Evolutionary conservation across 192 early-diverging fungal genomes (phyloP).

Genomic region (Cetraspora pellucida): DNA sequence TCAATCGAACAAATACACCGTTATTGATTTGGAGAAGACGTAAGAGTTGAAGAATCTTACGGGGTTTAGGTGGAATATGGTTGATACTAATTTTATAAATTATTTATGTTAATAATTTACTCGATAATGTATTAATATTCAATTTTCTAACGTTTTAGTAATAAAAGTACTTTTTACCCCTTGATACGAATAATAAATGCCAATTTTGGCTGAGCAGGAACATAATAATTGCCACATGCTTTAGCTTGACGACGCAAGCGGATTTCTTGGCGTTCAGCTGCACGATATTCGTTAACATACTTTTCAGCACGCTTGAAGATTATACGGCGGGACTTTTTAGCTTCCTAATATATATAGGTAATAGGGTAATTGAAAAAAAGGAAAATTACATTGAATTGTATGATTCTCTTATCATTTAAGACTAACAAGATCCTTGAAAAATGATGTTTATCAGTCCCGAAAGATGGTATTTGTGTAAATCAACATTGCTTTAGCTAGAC

Average conservation of each 20-base stretch:
- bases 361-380: too few species aligned
- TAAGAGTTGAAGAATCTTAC: constrained; percentile 98
- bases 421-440: neutral
- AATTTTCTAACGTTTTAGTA: neutral
- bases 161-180: constrained; percentile 44
- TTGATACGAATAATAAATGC: constrained; percentile 99
- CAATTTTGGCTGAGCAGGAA: constrained; percentile 94
- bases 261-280: constrained; percentile 86
- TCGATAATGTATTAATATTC: neutral
- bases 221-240: constrained; percentile 88
- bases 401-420: too few species aligned
- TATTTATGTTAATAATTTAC: neutral
- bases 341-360: constrained; percentile 34
- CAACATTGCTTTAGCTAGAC: constrained; percentile 51
- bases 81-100: constrained; percentile 74
- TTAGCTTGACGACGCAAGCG: constrained; percentile 94
- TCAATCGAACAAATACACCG: constrained; percentile 93
- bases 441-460: constrained; percentile 68
- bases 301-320: constrained; percentile 99
- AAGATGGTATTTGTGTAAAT: constrained; percentile 65
- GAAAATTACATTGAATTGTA: too few species aligned
- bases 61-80: constrained; percentile 98
- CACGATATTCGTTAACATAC: constrained; percentile 97
- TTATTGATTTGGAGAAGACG: constrained; percentile 99
- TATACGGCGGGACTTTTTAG: constrained; percentile 79